Percentiles rank a stretch among this genome's conserved stretches.
Evolutionary conservation across 495 filamentous ascomycete species (phyloP).

Genomic region (Penicillium soppii): DNA sequence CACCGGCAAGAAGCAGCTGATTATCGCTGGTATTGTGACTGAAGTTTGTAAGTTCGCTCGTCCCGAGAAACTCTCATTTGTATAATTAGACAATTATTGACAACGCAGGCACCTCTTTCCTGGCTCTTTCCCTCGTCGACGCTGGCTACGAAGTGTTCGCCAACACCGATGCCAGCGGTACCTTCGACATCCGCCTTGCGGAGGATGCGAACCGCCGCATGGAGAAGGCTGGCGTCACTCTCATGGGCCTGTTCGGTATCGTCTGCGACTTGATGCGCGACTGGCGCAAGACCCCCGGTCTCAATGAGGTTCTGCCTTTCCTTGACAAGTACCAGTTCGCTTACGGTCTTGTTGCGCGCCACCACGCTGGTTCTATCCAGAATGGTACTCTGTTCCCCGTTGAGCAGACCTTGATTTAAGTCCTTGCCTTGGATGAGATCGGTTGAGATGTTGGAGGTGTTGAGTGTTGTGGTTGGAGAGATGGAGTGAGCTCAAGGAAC

Average conservation of each 20-base stretch:
- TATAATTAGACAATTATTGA: not conserved
- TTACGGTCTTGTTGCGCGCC: slow-evolving; percentile 50
- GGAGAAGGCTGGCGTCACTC: slow-evolving; percentile 63
- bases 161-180: slow-evolving; percentile 71
- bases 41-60: slow-evolving; percentile 71
- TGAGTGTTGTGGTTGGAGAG: not conserved
- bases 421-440: not conserved
- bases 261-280: slow-evolving; percentile 74
- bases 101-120: slow-evolving; percentile 59
- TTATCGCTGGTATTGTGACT: slow-evolving; percentile 71
- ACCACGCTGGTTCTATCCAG: slow-evolving; percentile 45
- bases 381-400: slow-evolving; percentile 44
- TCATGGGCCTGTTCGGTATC: slow-evolving; percentile 65
- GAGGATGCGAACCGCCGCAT: slow-evolving; percentile 66
- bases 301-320: slow-evolving; percentile 59
- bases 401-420: slow-evolving; percentile 29
- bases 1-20: slow-evolving; percentile 66
- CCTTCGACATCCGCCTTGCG: slow-evolving; percentile 54
- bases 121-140: slow-evolving; percentile 66
- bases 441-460: not conserved
- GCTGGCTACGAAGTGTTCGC: slow-evolving; percentile 78
- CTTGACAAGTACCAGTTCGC: slow-evolving; percentile 56
- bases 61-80: no score
- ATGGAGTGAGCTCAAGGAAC: no score
- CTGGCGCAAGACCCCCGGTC: slow-evolving; percentile 69